phyloP scores from a whole-genome alignment of 2,329 filamentous ascomycete species.

The Claviceps monticola region DNA sequence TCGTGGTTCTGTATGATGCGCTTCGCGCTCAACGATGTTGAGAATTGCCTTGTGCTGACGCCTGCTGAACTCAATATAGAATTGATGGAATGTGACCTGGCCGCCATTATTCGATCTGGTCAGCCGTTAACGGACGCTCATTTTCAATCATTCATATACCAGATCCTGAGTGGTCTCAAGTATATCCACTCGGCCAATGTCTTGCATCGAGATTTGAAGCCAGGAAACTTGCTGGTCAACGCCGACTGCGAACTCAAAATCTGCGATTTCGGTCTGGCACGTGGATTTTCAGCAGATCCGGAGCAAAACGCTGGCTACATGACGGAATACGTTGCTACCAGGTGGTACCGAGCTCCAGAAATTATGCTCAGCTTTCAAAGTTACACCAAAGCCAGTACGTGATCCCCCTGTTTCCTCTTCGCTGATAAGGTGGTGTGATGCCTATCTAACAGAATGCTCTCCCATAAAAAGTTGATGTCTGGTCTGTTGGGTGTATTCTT shows the following conservation, averaged over 20 bases:
- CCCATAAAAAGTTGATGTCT: constrained; percentile 67
- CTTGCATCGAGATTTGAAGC: constrained; percentile 90
- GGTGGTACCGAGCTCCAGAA: constrained; percentile 90
- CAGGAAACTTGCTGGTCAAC: constrained; percentile 92
- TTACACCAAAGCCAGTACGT: constrained; percentile 99
- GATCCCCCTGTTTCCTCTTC: not conserved
- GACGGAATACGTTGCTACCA: constrained; percentile 97
- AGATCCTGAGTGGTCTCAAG: constrained; percentile 96
- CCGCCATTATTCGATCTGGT: constrained; percentile 92
- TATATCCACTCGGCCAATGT: constrained; percentile 99
- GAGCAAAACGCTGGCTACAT: constrained; percentile 99
- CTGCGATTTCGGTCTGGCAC: constrained; percentile 90
- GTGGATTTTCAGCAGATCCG: constrained; percentile 92
- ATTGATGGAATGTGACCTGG: constrained; percentile 97
- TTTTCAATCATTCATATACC: constrained; percentile 99
- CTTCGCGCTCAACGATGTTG: not conserved
- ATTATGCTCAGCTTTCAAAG: constrained; percentile 99
- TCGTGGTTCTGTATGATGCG: not conserved
- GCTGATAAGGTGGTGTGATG: not conserved
- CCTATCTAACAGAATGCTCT: not conserved
- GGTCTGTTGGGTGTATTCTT: constrained; percentile 96
- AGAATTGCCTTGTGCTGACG: not conserved
- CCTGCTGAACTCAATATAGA: constrained; percentile 39
- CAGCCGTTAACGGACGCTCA: constrained; percentile 96
- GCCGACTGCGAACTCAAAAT: constrained; percentile 99